Evolutionary conservation across 306 rosid species (phyloP).

Genomic region (Dicorynia guianensis): DNA sequence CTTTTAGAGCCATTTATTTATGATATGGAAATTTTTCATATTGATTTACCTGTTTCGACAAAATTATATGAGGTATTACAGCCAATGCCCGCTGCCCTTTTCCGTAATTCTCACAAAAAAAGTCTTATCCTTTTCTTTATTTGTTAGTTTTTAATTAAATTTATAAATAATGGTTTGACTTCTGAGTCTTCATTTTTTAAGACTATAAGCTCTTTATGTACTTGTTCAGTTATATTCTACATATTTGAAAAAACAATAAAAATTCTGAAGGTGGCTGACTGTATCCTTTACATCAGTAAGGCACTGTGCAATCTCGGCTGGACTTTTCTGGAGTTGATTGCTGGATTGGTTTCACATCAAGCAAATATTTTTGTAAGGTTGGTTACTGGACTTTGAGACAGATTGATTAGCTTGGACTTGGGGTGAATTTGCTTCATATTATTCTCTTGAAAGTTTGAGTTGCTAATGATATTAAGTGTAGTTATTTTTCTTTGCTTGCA

Average conservation of each 20-base stretch:
- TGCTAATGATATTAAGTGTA: too few relatives aligned
- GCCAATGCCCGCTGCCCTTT: not conserved
- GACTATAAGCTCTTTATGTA: conserved; percentile 12
- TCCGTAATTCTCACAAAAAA: not conserved
- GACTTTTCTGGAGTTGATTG: not conserved
- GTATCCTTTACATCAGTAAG: conserved; percentile 9
- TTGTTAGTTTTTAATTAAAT: not conserved
- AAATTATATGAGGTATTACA: not conserved
- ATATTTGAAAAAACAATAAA: not conserved
- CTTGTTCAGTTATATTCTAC: conserved; percentile 16
- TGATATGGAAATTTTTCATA: conserved; percentile 3
- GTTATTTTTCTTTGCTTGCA: too few relatives aligned
- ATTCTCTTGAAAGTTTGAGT: not conserved
- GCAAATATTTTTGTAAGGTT: not conserved
- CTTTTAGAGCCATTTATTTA: not conserved
- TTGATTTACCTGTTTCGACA: not conserved
- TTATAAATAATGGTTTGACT: conserved; percentile 22
- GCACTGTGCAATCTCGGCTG: not conserved
- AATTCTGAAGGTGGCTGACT: not conserved
- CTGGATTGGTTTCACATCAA: not conserved
- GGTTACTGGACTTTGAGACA: conserved; percentile 4
- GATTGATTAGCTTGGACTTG: not conserved
- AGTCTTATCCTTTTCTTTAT: not conserved
- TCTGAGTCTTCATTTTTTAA: conserved; percentile 30
- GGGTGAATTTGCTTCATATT: not conserved